A percentile compares a stretch with the other conserved stretches of the same genome.
Conservation (phyloP, 2,329 filamentous ascomycete genomes). For the Aspergillus candidus region DNA sequence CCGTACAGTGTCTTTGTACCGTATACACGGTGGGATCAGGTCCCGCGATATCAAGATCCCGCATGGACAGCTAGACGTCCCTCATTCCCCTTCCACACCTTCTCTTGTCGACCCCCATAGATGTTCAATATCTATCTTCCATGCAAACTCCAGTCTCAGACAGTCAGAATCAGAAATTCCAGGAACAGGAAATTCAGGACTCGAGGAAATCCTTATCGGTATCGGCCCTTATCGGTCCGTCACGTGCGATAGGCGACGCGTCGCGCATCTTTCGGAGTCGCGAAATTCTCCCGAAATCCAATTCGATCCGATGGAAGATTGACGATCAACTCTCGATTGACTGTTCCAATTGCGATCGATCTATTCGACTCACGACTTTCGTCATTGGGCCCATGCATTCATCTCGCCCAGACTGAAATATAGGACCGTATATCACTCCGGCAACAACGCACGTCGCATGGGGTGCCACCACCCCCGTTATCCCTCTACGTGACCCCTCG, state of each 20-base stretch:
- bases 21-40: too few relatives aligned
- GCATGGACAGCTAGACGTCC: too few relatives aligned
- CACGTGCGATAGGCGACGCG: constrained; percentile 18
- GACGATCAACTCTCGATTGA: too few relatives aligned
- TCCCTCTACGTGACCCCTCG: too few relatives aligned
- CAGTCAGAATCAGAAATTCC: too few relatives aligned
- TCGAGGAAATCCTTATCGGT: background rate
- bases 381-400: constrained; percentile 18
- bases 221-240: constrained; percentile 15
- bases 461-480: too few relatives aligned
- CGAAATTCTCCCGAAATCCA: constrained; percentile 5
- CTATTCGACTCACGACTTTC: background rate
- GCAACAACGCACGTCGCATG: constrained; percentile 7
- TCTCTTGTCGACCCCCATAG: too few relatives aligned
- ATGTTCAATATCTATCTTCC: background rate
- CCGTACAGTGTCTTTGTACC: background rate
- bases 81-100: too few relatives aligned
- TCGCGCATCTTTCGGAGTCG: constrained; percentile 3
- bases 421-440: constrained; percentile 17
- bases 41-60: too few relatives aligned
- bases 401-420: constrained; percentile 15
- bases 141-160: background rate
- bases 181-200: background rate
- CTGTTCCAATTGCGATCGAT: too few relatives aligned
- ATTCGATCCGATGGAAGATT: background rate